Evolutionary conservation across 768 basidiomycete species (phyloP).

Genomic region (Neoboletus brunneissimus): DNA sequence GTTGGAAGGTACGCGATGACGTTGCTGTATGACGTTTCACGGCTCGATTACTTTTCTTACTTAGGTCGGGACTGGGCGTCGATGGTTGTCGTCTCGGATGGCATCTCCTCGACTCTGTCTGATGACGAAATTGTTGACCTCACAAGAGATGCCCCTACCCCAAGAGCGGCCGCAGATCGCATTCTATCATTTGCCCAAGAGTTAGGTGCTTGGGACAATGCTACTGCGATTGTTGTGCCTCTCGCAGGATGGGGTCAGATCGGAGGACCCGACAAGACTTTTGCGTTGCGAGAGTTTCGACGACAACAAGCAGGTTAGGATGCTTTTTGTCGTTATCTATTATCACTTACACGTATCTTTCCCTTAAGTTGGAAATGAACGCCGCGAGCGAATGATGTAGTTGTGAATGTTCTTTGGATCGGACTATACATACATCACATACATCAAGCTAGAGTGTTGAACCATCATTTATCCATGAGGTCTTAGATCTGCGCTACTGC

Average conservation of each 20-base stretch:
- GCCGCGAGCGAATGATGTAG: slow-evolving; percentile 61
- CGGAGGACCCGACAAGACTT: slow-evolving; percentile 76
- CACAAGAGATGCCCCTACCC: slow-evolving; percentile 65
- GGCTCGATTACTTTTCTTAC: background rate
- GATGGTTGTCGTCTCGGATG: slow-evolving; percentile 88
- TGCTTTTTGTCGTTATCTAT: background rate
- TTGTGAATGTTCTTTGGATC: background rate
- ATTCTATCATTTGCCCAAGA: slow-evolving; percentile 89
- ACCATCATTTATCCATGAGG: background rate
- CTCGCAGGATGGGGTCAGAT: slow-evolving; percentile 89
- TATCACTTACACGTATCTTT: slow-evolving; percentile 3
- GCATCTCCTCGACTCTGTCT: slow-evolving; percentile 85
- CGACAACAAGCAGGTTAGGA: slow-evolving; percentile 57
- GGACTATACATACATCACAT: slow-evolving; percentile 1
- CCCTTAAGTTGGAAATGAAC: slow-evolving; percentile 57
- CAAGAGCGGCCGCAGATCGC: slow-evolving; percentile 74
- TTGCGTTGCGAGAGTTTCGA: slow-evolving; percentile 79
- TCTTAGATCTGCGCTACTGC: slow-evolving; percentile 78
- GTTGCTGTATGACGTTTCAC: background rate
- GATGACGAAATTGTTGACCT: slow-evolving; percentile 96
- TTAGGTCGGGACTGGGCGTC: slow-evolving; percentile 83
- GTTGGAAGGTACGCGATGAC: slow-evolving; percentile 55
- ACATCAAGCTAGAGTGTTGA: background rate
- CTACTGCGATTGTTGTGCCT: slow-evolving; percentile 87
- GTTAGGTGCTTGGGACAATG: slow-evolving; percentile 81